Base-by-base conservation (phyloP, 2,329 filamentous ascomycete species). In the Aspergillus sp. region DNA sequence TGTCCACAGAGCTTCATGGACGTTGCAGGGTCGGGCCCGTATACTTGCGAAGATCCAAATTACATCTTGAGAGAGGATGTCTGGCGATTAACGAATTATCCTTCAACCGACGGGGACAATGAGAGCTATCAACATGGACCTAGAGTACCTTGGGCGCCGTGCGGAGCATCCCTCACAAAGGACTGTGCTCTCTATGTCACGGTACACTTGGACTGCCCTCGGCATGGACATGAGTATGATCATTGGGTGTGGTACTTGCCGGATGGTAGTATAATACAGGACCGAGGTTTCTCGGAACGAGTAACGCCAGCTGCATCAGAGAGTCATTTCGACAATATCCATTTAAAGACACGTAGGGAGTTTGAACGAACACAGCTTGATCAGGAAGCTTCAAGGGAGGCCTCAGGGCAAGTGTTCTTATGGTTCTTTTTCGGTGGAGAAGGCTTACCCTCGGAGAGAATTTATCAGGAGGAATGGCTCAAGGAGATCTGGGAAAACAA, bases 1-100 rank as follows among this genome's bases (percentile, higher is more conserved):
- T 51, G 28, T 28, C 52, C 55, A 7, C 64, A 66, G 52, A 55
- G 53, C 21, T 65, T 65, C 30, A 62, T 65, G 57, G 60, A 68
- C 41, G 8, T 55, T 47, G 3, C 60, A 13, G 62, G 64, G 5
- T 45, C 28, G 0, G 63, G 64, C 21, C 48, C 64, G 10, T 68
- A 64, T 41, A 41, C 25, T 10, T 23, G 17, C 45, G 25, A 47
- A 30, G 2, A 32, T 23, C 13, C 10, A 0, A 15, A 57, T 8
- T 15, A 52, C 2, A 49, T 67, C 2, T 57, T 17, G 25, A 59
- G 64, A 47, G 25, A 45, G 17, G 63, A 67, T n/a, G 45, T 63
- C 0, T 68, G 62, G 62, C 62, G 58, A 9, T 51, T 66, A 39
- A 48, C 65, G 23, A 59, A 63, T 12, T 61, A 63, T 12, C 56